Evolutionary conservation across 768 basidiomycete genomes (phyloP), one percentile per base, ranked within the genome.

Genomic region (Collybia mongolica): DNA sequence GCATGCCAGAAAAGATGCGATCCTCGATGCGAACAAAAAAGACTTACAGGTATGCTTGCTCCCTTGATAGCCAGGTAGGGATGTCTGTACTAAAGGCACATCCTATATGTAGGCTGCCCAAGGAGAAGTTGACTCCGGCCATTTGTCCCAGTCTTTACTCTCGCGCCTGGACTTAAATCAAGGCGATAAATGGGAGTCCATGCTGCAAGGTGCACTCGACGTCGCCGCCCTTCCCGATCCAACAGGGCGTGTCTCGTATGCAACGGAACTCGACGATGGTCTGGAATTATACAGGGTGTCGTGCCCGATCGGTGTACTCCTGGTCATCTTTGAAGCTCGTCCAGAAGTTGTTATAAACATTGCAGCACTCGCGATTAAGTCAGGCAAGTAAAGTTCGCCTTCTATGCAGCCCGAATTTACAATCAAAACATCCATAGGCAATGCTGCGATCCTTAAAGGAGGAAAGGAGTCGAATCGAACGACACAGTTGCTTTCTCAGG

Each of bases 341-440:
- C 97, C 97, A 1, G 97, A 99, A 65, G 96, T 99, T 11, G 93
- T 98, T 20, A 90, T 98, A 36, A 98, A 98, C 65, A 98, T 99
- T 55, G 92, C 97, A 5, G 82, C 94, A 0, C 73, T 98, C 61
- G 96, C 97, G 1, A 90, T 99, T 64, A 99, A 98, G 68, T 97
- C 94, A 24, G 96, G 96, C 92, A 53, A 51, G 82, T 61, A 0
- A n/a, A 28, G 19, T 46, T 5, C 18, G 17, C 12, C 18, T 5
- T 14, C 18, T 6, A 23, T 26, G 7, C 7, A 7, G 4, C 24
- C 7, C 24, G 24, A 26, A 7, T 3, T 7, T 26, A 26, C 24
- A 26, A 26, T 7, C 24, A 26, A 4, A n/a, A 3, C 7, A 26
- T 26, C 24, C 7, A 5, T 56, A 97, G 96, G 96, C 1, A 99